Base-by-base conservation (phyloP, 441 rosid genomes). In the Pelargonium australe region DNA sequence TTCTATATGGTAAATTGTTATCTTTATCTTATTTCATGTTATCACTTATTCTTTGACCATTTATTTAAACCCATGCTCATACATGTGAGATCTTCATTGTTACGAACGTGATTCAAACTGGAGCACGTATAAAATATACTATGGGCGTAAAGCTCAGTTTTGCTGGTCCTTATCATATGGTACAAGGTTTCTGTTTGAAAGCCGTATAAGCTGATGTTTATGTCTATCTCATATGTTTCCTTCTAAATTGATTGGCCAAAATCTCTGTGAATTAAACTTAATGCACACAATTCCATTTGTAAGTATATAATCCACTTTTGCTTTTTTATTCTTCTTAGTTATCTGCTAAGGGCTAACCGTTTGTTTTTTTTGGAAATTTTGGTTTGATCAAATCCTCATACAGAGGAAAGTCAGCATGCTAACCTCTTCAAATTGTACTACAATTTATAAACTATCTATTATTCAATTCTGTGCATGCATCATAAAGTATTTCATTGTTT, bases 1-100 rank as follows among this genome's bases (percentile, higher is more conserved):
- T 88, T 85, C 94, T 95, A 68, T 95, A 91, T 61, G 99, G 99
- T 95, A 86, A 82, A 66, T 25, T 68, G 71, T 74, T 68, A 13
- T 66, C 65, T 69, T 73, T 25, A 19, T 41, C 23, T 19, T 61
- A 65, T 64, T 45, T 62, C 31, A 55, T 17, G 13, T 5, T 64
- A 31, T 1, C 12, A 1, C 6, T 28, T 34, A 19, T 9, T 5
- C 9, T 53, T 53, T 53, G 6, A 16, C 23, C 60, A 14, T 53
- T 51, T 51, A 14, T n/a, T 14, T 51, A 19, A 51, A 20, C 19
- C 14, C n/a, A 51, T 19, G 14, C 19, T 4, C 58, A 51, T 11
- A 45, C 12, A 45, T 20, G 23, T 20, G 23, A 45, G 53, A 45
- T 45, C 53, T 9, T 45, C 13, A n/a, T 45, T 45, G 53, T n/a